phyloP scores from a whole-genome alignment of 2,329 filamentous ascomycete species.

The Diaporthe helianthi region DNA sequence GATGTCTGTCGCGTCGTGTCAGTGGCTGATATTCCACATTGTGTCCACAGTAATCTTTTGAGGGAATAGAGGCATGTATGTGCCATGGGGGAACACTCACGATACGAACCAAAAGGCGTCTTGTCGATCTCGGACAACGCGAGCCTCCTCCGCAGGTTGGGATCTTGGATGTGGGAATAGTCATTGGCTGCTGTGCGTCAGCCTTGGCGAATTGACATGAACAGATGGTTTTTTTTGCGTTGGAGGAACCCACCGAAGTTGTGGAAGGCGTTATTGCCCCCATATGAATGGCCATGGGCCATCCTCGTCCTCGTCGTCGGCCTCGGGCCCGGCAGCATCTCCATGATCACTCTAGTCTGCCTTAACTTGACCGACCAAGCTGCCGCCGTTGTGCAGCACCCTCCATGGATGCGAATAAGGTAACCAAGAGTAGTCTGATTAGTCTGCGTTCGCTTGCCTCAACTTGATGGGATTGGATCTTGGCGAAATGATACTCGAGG shows the following conservation, averaged over 20 bases:
- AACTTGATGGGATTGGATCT: neutral
- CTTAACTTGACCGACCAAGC: neutral
- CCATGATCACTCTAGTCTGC: conserved; percentile 4
- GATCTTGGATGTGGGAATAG: conserved; percentile 68
- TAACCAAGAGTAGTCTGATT: neutral
- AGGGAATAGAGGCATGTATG: neutral
- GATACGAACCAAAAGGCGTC: conserved; percentile 77
- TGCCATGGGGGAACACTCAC: conserved; percentile 3
- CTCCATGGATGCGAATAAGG: neutral
- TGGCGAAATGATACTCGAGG: neutral
- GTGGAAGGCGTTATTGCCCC: conserved; percentile 74
- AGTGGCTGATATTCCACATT: neutral
- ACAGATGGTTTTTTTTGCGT: neutral
- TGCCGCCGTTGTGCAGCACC: neutral
- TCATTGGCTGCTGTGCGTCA: conserved; percentile 42
- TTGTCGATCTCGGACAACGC: conserved; percentile 83
- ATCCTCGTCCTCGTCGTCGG: neutral
- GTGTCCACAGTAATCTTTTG: neutral
- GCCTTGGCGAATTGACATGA: conserved; percentile 38
- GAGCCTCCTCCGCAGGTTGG: conserved; percentile 77
- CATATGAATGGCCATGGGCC: conserved; percentile 53
- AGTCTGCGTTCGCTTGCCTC: neutral
- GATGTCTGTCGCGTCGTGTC: conserved; percentile 53
- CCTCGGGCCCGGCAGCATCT: neutral
- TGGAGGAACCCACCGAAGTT: conserved; percentile 59